These are phyloP conservation scores for Aureobasidium sp. DNA, from an alignment of 2,329 filamentous ascomycete genomes.

Conservation along the genomic window DNA sequence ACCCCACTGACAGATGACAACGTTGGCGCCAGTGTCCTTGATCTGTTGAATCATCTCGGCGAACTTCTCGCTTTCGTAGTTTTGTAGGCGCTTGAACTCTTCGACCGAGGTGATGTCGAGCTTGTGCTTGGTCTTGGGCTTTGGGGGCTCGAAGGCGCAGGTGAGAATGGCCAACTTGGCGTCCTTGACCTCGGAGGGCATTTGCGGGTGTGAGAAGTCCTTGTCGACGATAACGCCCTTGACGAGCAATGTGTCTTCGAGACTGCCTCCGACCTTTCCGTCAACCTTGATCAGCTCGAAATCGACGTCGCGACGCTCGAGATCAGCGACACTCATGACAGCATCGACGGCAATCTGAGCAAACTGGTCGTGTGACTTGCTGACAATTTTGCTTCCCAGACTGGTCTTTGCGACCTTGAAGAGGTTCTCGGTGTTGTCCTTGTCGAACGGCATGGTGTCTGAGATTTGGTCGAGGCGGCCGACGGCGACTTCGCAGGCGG, in stretches of 20 bases:
- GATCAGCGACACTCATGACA: constrained; percentile 89
- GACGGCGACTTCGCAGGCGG: constrained; percentile 94
- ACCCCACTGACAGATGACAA: constrained; percentile 98
- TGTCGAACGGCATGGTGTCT: constrained; percentile 80
- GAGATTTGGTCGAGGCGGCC: constrained; percentile 88
- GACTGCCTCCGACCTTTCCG: constrained; percentile 87
- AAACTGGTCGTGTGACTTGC: constrained; percentile 97
- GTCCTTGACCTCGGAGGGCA: constrained; percentile 90
- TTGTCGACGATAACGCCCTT: constrained; percentile 99
- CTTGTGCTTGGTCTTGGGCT: constrained; percentile 99
- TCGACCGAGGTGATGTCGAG: constrained; percentile 95
- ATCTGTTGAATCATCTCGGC: constrained; percentile 98
- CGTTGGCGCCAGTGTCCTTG: constrained; percentile 93
- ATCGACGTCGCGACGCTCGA: constrained; percentile 94
- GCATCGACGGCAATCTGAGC: constrained; percentile 95
- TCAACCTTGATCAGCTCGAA: constrained; percentile 99
- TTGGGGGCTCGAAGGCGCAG: constrained; percentile 96
- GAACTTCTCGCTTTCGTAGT: constrained; percentile 93
- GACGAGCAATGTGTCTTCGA: constrained; percentile 90
- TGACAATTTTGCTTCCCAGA: constrained; percentile 97
- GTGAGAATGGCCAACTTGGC: constrained; percentile 97
- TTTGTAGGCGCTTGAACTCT: constrained; percentile 96
- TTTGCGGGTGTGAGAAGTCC: constrained; percentile 98
- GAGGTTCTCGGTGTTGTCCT: constrained; percentile 73
- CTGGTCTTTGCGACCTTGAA: constrained; percentile 93